Evolutionary conservation across 192 early-diverging fungal species (phyloP), one percentile per base, ranked within the genome.

Genomic region (Radiomyces spectabilis): DNA sequence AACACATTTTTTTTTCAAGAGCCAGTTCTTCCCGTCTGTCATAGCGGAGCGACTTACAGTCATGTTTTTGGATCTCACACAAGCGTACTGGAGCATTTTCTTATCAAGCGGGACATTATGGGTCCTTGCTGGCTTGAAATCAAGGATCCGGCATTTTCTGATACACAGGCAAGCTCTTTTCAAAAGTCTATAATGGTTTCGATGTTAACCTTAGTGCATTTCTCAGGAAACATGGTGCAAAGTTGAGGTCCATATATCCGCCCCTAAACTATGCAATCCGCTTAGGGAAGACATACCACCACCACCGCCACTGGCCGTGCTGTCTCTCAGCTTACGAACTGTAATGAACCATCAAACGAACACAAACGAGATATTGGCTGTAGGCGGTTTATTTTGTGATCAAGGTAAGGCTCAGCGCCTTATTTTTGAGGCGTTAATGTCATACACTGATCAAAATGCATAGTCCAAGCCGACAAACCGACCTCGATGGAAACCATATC

Each of bases 61-160:
- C 87, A 83, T 47, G 73, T 90, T 2, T 98, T 99, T 78, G 97
- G 95, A 10, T 74, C 87, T 4, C 80, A 84, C 38, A 92, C 91
- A 10, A 82, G 72, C 35, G 86, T 92, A 1, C 71, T 97, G n/a
- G 97, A 99, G 69, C 80, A 89, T 22, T 86, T 99, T 41, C 62
- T 98, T n/a, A 78, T 95, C 21, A 93, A 98, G 68, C 79, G 94
- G 19, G 84, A 91, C 50, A 69, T 99, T 24, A 98, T 93, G 92
- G 97, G 97, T 1, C 97, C 97, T 5, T 87, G 85, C 51, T 99
- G 97, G 97, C 69, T 99, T 0, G 61, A 75, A 12, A 78, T 97
- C 25, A 71, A 66, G 31, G 54, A 88, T 18, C 77, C 85, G 0
- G 59, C 69, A 16, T 55, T 82, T 2, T 74, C 60, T 33, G 60